These are phyloP conservation scores for Rhinocladiella mackenziei DNA, from an alignment of 2,329 filamentous ascomycete genomes.

Conservation along the genomic window DNA sequence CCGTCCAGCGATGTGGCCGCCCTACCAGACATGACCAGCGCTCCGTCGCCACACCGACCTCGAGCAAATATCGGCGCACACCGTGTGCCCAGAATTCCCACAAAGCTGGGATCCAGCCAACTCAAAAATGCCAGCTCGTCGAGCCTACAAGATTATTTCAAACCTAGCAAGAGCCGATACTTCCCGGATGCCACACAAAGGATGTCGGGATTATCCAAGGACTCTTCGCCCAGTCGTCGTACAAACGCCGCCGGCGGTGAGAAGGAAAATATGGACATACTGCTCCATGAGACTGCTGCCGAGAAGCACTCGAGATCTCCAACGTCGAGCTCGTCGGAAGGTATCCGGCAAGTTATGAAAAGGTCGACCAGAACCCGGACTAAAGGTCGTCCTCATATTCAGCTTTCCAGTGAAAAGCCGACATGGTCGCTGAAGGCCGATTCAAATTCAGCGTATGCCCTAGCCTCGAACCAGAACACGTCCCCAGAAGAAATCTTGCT, in stretches of 20 bases:
- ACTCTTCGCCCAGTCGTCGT: no score
- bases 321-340: constrained; percentile 8
- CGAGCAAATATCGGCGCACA: neutral
- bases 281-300: neutral
- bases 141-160: constrained; percentile 15
- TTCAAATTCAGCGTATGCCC: no score
- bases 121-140: constrained; percentile 3
- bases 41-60: neutral
- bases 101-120: constrained; percentile 4
- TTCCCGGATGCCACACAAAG: neutral
- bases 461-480: no score
- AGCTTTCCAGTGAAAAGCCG: no score
- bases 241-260: no score
- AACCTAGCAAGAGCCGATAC: constrained; percentile 13
- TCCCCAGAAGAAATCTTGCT: neutral
- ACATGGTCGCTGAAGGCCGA: no score
- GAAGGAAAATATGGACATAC: neutral
- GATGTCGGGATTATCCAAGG: neutral
- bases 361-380: neutral
- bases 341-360: constrained; percentile 1
- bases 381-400: no score
- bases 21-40: neutral
- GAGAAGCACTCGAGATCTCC: constrained; percentile 15
- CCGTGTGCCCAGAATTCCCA: constrained; percentile 1
- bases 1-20: neutral